Conservation (phyloP, 345 rosid species). For the Anastatica hierochuntica region DNA sequence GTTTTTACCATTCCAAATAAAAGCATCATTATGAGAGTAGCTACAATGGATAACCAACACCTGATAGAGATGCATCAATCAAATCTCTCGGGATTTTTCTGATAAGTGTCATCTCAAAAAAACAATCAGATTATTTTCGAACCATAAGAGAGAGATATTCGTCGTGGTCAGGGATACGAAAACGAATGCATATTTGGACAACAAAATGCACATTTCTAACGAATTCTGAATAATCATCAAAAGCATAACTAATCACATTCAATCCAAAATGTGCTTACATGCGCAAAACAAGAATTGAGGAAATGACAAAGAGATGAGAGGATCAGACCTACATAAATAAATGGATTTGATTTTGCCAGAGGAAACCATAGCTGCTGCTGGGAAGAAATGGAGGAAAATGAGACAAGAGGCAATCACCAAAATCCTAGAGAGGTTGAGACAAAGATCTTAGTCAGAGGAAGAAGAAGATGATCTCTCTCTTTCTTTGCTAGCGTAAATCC, state of each 20-base stretch:
- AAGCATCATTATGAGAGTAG: conserved; percentile 76
- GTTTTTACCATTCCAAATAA: conserved; percentile 87
- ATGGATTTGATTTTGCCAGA: conserved; percentile 55
- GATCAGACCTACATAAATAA: conserved; percentile 57
- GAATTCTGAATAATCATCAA: not conserved
- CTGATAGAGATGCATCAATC: conserved; percentile 97
- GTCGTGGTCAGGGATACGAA: not conserved
- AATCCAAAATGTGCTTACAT: not conserved
- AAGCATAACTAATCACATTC: not conserved
- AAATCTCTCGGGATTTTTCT: conserved; percentile 99
- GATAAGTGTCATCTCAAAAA: not conserved
- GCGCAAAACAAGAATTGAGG: not conserved
- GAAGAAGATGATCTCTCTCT: no score
- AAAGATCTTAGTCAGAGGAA: no score
- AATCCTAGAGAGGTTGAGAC: not conserved
- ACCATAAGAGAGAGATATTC: no score
- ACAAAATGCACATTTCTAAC: not conserved
- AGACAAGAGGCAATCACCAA: no score
- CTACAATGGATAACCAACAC: conserved; percentile 82
- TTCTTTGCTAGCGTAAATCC: no score
- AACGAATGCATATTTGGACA: not conserved
- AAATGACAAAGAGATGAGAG: not conserved
- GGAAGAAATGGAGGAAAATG: not conserved
- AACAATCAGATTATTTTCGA: not conserved
- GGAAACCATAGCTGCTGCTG: conserved; percentile 43